Evolutionary conservation across 306 rosid species (phyloP), one percentile per base, ranked within the genome.

Genomic region (Dryas drummondii): DNA sequence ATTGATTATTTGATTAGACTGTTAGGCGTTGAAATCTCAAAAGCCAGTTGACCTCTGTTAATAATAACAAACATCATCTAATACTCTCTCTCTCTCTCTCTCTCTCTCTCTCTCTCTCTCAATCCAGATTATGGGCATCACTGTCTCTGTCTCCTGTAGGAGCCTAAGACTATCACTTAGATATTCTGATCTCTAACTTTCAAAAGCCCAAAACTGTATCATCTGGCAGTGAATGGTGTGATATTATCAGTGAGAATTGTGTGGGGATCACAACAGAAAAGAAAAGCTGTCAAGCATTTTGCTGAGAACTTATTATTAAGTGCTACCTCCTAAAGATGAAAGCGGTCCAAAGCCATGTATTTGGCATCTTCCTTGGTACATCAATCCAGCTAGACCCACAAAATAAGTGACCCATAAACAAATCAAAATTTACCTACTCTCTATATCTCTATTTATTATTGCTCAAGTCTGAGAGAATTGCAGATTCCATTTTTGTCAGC

Each of bases 301-400:
- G 59, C 72, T 49, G 72, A 27, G 72, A 66, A 66, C 15, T 1
- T 27, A 32, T 62, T 40, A 65, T 65, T 9, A 45, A 17, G 37
- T 9, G 70, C 37, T 44, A 16, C 14, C 32, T 26, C 65, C 41
- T 12, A 32, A 32, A 32, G 37, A 32, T 32, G 37, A 32, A 32
- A 32, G 37, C 37, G 2, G 57, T 44, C 27, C 46, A 49, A 45
- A 40, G 67, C 42, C 44, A 37, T 73, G 17, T 48, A 76, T 71
- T 76, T 68, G 79, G 74, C 79, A 67, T 79, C 73, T 79, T 50
- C 54, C 53, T 53, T 71, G 41, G 22, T 45, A 51, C 69, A 51
- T 83, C 67, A 83, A 76, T 83, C 79, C 86, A 76, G 79, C 79
- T 67, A 66, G 79, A 67, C 84, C 84, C 84, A 72, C 84, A 42